Evolutionary conservation across 805 yeast species (phyloP), one percentile per base, ranked within the genome.

Genomic region (Hyphopichia homilentoma): DNA sequence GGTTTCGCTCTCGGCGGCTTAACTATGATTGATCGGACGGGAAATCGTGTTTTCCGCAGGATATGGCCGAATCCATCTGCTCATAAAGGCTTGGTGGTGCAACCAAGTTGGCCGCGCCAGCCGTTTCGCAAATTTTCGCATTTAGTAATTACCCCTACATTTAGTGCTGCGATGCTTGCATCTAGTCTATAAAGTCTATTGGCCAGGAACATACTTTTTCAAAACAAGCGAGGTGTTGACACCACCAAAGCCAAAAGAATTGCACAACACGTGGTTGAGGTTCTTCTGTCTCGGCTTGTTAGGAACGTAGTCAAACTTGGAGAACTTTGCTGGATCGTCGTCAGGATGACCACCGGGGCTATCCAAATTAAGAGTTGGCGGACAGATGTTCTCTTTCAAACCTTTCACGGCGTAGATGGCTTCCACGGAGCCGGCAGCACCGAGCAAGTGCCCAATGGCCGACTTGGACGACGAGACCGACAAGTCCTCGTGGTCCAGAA

Each of bases 241-340:
- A 6, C 99, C 99, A 6, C 99, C 99, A 62, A 93, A 93, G 1
- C 98, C 99, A 61, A 94, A 90, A 46, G 96, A 86, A 50, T 93
- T 93, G 29, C 87, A 77, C 45, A 93, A 40, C 0, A 90, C 97
- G 41, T 74, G 69, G 3, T 70, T 48, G 4, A 84, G 52, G 2
- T 54, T 46, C 16, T 54, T 64, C 9, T 44, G 31, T 27, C 62
- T 48, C 7, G 83, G 66, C 8, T 48, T 41, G 21, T 73, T 61
- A 1, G 75, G 70, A 5, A 82, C 80, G 45, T 81, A 83, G 50
- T 84, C 79, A 34, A 65, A 61, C 36, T 75, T 65, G 2, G 60
- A 53, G 42, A 75, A 75, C 21, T 59, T 60, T 2, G 46, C 59
- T 1, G 54, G 48, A 7, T 54, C 64, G 34, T 70, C 75, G n/a